Percentiles rank a stretch among this genome's conserved stretches.
These are phyloP conservation scores for Carpinus viminea DNA, from an alignment of 306 rosid species.

Conservation along the genomic window DNA sequence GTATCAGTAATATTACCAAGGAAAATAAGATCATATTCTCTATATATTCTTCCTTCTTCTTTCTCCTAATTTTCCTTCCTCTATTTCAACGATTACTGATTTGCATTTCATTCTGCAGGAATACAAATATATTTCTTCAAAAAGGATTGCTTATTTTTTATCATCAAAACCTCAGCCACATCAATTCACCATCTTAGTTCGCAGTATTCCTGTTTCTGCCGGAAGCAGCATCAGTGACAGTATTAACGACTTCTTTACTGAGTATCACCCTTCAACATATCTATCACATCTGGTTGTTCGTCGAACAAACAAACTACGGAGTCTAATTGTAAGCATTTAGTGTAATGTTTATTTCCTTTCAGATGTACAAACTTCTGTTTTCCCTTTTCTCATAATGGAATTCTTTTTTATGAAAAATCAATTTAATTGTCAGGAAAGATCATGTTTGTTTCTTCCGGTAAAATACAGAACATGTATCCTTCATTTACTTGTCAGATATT, in stretches of 20 bases:
- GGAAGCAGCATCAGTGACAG: slow-evolving; percentile 56
- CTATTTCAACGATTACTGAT: slow-evolving; percentile 23
- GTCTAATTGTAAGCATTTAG: slow-evolving; percentile 60
- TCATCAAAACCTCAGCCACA: slow-evolving; percentile 88
- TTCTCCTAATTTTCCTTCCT: too few species aligned
- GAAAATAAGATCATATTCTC: too few species aligned
- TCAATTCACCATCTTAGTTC: slow-evolving; percentile 85
- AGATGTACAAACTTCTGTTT: slow-evolving; percentile 15
- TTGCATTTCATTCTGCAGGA: slow-evolving; percentile 57
- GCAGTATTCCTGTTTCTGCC: slow-evolving; percentile 58
- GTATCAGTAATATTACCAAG: too few species aligned
- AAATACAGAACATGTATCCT: slow-evolving; percentile 6
- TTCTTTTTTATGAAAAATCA: slow-evolving; percentile 7
- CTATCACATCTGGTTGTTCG: slow-evolving; percentile 71
- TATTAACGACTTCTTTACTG: slow-evolving; percentile 67
- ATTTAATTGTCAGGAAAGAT: not conserved
- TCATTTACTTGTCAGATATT: slow-evolving; percentile 13
- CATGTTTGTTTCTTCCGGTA: not conserved
- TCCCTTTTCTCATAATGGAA: not conserved
- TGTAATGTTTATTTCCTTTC: slow-evolving; percentile 23
- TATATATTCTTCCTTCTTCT: too few species aligned
- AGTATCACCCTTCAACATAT: slow-evolving; percentile 75
- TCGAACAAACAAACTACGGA: slow-evolving; percentile 56
- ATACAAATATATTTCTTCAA: slow-evolving; percentile 65
- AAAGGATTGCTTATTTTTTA: slow-evolving; percentile 70